These are phyloP conservation scores for Pyrrhoderma noxium DNA, from an alignment of 1,284 basidiomycete genomes.

Conservation along the genomic window DNA sequence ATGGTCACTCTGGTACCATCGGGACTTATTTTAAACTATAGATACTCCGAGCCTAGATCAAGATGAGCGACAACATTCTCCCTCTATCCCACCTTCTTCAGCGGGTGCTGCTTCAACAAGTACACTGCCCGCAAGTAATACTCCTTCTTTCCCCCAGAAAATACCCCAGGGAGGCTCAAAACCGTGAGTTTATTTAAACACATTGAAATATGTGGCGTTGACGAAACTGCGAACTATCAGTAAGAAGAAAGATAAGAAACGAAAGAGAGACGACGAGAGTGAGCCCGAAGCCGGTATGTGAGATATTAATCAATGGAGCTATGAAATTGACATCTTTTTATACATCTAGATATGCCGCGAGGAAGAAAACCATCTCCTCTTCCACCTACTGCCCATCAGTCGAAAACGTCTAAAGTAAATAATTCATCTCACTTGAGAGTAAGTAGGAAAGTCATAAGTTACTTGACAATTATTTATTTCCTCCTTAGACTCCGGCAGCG, in stretches of 20 bases:
- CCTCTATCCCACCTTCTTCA: conserved; percentile 11
- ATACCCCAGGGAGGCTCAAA: conserved; percentile 13
- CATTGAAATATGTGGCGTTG: no score
- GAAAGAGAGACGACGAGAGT: conserved; percentile 73
- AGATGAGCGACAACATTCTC: conserved; percentile 18
- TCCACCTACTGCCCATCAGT: conserved; percentile 30
- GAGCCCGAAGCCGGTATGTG: conserved; percentile 54
- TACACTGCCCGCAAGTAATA: conserved; percentile 19
- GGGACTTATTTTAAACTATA: background rate
- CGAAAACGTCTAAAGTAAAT: conserved; percentile 40
- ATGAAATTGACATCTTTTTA: background rate
- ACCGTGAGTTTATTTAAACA: conserved; percentile 12
- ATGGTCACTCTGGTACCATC: no score
- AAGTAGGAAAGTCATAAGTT: conserved; percentile 16
- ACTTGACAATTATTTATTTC: background rate
- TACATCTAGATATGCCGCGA: conserved; percentile 43
- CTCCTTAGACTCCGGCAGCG: conserved; percentile 36
- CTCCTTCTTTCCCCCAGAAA: conserved; percentile 23
- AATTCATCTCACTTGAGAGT: conserved; percentile 47
- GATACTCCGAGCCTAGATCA: conserved; percentile 18
- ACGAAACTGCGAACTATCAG: conserved; percentile 55
- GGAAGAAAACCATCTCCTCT: conserved; percentile 52
- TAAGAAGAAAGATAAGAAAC: conserved; percentile 60
- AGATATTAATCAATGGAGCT: background rate
- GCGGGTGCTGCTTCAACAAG: conserved; percentile 18